phyloP scores from a whole-genome alignment of 2,329 filamentous ascomycete genomes.

The Fusarium subglutinans region DNA sequence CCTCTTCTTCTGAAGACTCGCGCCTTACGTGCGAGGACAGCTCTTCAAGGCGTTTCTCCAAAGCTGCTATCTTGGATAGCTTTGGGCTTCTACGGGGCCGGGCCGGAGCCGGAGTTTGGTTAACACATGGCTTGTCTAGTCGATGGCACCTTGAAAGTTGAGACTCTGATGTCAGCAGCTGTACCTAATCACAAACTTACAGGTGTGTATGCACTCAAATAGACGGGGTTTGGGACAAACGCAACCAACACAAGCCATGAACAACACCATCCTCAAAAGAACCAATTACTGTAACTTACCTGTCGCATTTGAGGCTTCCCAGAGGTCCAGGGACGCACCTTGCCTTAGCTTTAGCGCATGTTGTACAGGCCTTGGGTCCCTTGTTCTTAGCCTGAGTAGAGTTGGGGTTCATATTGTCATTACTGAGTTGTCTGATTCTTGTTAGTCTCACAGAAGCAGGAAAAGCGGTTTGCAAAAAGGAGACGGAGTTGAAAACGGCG shows the following conservation, averaged over 20 bases:
- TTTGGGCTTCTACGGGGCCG: constrained; percentile 58
- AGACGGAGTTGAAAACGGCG: constrained; percentile 32
- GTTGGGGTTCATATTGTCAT: constrained; percentile 36
- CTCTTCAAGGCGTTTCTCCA: constrained; percentile 61
- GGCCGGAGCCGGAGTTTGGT: constrained; percentile 58
- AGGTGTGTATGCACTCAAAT: neutral
- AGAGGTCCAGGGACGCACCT: constrained; percentile 57
- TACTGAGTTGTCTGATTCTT: constrained; percentile 10
- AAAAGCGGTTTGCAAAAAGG: constrained; percentile 32
- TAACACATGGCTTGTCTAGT: constrained; percentile 57
- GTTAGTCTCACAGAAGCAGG: constrained; percentile 10
- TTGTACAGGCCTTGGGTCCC: constrained; percentile 60
- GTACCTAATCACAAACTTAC: constrained; percentile 6
- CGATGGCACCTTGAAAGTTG: constrained; percentile 54
- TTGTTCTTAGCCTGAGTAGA: constrained; percentile 45
- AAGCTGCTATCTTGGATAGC: constrained; percentile 59
- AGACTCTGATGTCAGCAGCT: constrained; percentile 17
- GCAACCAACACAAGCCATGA: neutral
- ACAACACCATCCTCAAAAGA: neutral
- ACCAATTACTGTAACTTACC: constrained; percentile 48
- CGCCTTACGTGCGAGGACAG: constrained; percentile 56
- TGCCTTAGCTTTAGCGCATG: constrained; percentile 63
- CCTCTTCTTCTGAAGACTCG: constrained; percentile 21
- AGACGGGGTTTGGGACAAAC: neutral
- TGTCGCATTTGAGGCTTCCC: constrained; percentile 56